Percentiles rank a stretch among this genome's conserved stretches.
Conservation (phyloP, 306 rosid species). For the Sicyos baderoa region DNA sequence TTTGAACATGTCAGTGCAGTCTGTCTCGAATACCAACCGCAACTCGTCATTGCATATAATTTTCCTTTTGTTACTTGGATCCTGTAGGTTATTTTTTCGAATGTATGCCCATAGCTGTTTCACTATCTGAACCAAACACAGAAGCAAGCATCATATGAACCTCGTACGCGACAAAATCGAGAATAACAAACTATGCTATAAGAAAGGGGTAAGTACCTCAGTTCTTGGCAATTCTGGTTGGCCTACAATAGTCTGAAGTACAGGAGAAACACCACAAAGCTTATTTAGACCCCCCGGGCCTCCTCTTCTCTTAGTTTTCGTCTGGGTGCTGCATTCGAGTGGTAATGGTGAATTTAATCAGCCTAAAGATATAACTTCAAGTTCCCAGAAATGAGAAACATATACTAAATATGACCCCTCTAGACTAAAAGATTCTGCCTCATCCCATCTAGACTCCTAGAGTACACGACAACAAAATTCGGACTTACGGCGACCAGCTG, state of each 20-base stretch:
- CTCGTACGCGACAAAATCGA: constrained; percentile 7
- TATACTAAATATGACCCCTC: neutral
- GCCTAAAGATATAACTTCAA: neutral
- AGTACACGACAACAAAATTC: neutral
- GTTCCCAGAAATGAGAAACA: neutral
- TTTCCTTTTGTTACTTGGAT: constrained; percentile 55
- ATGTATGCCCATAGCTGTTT: constrained; percentile 61
- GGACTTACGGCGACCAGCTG: neutral
- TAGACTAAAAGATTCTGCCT: neutral
- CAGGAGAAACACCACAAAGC: constrained; percentile 73
- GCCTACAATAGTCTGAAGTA: constrained; percentile 86
- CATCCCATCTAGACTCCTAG: neutral
- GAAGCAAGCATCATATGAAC: constrained; percentile 16
- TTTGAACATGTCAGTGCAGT: constrained; percentile 63
- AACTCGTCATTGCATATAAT: constrained; percentile 54
- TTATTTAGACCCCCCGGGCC: constrained; percentile 86
- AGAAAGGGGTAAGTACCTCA: constrained; percentile 39
- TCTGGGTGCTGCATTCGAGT: constrained; percentile 37
- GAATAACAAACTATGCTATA: constrained; percentile 4
- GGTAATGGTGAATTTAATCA: constrained; percentile 1
- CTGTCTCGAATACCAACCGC: constrained; percentile 54
- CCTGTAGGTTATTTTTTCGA: constrained; percentile 48
- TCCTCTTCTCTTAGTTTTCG: constrained; percentile 74
- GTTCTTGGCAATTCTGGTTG: constrained; percentile 70
- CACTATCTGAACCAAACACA: constrained; percentile 40